phyloP scores from a whole-genome alignment of 257 asterid genomes.

The Petunia axillaris region DNA sequence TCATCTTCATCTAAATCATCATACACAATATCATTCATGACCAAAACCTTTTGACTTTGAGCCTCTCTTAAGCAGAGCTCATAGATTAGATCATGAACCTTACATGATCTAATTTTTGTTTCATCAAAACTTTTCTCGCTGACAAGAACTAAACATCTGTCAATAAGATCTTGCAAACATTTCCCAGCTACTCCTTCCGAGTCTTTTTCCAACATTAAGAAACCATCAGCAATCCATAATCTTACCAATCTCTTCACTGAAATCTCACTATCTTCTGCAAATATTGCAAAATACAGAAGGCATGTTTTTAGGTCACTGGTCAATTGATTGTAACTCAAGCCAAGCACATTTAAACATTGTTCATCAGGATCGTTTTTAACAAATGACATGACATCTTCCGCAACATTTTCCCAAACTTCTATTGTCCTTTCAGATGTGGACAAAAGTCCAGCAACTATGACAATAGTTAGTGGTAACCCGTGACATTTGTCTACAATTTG shows the following conservation, averaged over 20 bases:
- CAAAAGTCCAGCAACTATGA: constrained; percentile 10
- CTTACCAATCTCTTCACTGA: too few species aligned
- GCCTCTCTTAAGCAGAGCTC: not conserved
- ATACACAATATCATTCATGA: constrained; percentile 10
- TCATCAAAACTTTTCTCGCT: not conserved
- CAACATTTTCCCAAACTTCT: constrained; percentile 9
- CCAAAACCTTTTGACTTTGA: not conserved
- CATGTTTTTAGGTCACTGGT: constrained; percentile 20
- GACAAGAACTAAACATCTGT: constrained; percentile 27
- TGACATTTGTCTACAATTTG: too few species aligned
- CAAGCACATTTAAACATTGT: not conserved
- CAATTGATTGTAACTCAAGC: constrained; percentile 24
- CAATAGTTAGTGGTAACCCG: not conserved
- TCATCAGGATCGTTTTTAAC: not conserved
- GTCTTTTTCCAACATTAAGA: constrained; percentile 1
- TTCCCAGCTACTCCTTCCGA: not conserved
- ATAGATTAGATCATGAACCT: constrained; percentile 19
- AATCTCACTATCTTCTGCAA: too few species aligned
- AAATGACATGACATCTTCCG: constrained; percentile 6
- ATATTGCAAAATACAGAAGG: constrained; percentile 3
- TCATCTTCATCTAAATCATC: not conserved
- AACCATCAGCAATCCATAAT: constrained; percentile 14
- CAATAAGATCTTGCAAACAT: constrained; percentile 23
- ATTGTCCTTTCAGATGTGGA: not conserved
- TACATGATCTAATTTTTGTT: constrained; percentile 25